phyloP scores from a whole-genome alignment of 192 early-diverging fungal genomes.

The Backusella mclennaniae region DNA sequence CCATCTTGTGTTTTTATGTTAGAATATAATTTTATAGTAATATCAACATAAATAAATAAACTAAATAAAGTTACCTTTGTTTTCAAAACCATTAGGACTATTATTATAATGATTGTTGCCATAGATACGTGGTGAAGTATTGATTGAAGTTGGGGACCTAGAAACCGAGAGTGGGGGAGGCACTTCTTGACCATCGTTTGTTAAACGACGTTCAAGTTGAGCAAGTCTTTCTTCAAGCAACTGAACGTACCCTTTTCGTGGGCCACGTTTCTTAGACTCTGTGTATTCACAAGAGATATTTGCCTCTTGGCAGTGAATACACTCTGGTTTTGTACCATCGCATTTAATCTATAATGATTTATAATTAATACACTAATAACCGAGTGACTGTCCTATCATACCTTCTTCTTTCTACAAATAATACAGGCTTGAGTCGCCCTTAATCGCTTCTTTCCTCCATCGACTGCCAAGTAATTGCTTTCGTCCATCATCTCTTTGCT shows the following conservation, averaged over 20 bases:
- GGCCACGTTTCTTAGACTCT: conserved; percentile 23
- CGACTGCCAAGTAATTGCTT: neutral
- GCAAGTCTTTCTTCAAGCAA: conserved; percentile 31
- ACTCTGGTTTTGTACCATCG: conserved; percentile 30
- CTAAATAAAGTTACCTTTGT: neutral
- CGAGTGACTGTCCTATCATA: neutral
- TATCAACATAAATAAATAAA: neutral
- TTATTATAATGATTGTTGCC: neutral
- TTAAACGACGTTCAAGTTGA: conserved; percentile 13
- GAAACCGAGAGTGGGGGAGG: neutral
- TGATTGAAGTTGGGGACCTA: neutral
- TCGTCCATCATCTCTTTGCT: neutral
- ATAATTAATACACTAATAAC: neutral
- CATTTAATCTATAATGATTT: conserved; percentile 24
- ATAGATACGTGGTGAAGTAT: neutral
- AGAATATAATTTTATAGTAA: neutral
- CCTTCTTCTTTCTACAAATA: conserved; percentile 35
- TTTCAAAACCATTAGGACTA: neutral
- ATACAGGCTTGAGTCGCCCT: conserved; percentile 35
- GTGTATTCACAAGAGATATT: conserved; percentile 18
- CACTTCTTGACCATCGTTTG: neutral
- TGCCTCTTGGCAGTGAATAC: conserved; percentile 23
- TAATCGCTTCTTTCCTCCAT: conserved; percentile 17
- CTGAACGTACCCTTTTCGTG: conserved; percentile 35
- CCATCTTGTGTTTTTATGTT: neutral